Base-by-base conservation (phyloP, 2,329 filamentous ascomycete genomes). In the Fusarium sarcochroum region DNA sequence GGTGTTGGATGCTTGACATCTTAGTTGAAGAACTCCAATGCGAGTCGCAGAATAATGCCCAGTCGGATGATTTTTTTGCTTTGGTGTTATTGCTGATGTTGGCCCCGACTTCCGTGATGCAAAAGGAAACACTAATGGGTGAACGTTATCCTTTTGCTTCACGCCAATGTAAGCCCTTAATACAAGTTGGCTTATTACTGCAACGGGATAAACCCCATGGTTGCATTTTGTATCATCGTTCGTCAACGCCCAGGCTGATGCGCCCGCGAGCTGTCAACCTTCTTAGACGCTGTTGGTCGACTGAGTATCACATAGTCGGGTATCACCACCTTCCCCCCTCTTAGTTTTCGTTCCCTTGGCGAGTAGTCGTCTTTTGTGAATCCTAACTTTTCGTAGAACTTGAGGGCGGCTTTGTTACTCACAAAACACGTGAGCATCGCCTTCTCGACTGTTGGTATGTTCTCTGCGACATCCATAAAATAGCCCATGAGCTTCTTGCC, bases 361-460 rank as follows among this genome's bases (percentile, higher is more conserved):
- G 88, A 89, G 48, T 82, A 84, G 10, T 82, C 83, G 69, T 91
- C 89, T 44, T 78, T 81, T 37, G 66, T 77, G 72, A 87, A 90
- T 0, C 90, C 91, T 14, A 88, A 76, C 63, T 81, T 85, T 46
- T 81, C 77, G 77, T 94, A 94, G 70, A 93, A 91, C 4, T 69
- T 74, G 40, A 86, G 78, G 0, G 86, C 91, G 4, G 78, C 77
- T 32, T 78, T 68, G 73, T 94, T 94, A 63, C 83, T 82, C 51
- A 84, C 77, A 73, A 93, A 93, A 73, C 91, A 91, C 2, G 91
- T 93, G 72, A 94, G 80, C 91, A 94, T 94, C 45, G 89, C 83
- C 78, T 93, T 93, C 21, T 81, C 77, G 45, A 91, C 82, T 1
- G 82, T 81, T 3, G 83, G 81, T 21, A 90, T 84, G 54, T 84